Evolutionary conservation across 2,329 filamentous ascomycete genomes (phyloP), one percentile per base, ranked within the genome.

Genomic region (Aspergillus cejpii): DNA sequence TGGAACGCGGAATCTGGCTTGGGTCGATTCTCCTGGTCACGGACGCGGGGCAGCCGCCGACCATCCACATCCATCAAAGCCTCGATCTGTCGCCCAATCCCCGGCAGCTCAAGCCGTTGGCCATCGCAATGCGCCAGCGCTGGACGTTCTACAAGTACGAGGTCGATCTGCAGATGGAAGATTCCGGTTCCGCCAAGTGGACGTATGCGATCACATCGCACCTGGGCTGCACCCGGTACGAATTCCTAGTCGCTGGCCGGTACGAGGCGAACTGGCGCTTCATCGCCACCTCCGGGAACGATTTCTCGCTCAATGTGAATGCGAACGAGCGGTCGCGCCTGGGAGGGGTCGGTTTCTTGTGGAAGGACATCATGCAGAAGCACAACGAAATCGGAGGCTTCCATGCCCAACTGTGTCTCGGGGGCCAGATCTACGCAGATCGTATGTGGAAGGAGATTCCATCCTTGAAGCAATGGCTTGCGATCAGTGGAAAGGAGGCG

Each of bases 101-200:
- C 12, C 79, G 87, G 36, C 91, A 97, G 64, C 73, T 97, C 12
- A 83, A 87, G 50, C 80, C 89, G 3, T 83, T 84, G 54, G 80
- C 82, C 11, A 95, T 98, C 46, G 86, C 83, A 56, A 86, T 84
- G 1, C 92, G 98, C 65, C 91, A 95, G 62, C 77, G 89, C 49
- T 98, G 90, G 90, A 84, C 84, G 10, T 98, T 98, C 64, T 95
- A 94, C 70, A 87, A 90, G 61, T 98, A 98, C 61, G 89, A 95
- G 51, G 68, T 97, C 44, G 87, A 95, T 50, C 68, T 98, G 37
- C 81, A 80, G 49, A 98, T 98, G 92, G 83, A 85, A 26, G 90
- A 97, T 12, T 64, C 74, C 12, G 77, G 75, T 20, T 78, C 80
- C 23, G 85, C 88, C 0, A 85, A 92, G 61, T 98, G 92, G 92